These are phyloP conservation scores for Aspergillus awamori DNA, from an alignment of 2,329 filamentous ascomycete genomes.

Conservation along the genomic window DNA sequence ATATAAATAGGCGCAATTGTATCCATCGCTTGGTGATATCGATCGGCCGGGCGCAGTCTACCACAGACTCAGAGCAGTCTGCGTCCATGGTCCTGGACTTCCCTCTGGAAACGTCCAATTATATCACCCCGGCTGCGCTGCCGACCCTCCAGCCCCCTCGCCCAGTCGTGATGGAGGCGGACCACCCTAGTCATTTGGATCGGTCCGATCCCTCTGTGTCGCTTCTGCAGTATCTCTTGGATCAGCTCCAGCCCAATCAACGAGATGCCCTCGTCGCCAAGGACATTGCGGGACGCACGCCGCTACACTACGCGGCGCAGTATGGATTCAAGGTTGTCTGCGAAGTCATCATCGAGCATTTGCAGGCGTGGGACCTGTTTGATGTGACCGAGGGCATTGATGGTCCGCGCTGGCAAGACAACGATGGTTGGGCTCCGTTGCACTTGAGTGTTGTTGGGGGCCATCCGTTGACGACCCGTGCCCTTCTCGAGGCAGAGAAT, in stretches of 20 bases:
- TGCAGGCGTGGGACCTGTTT: slow-evolving; percentile 88
- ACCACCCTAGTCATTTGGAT: slow-evolving; percentile 60
- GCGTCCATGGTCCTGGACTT: slow-evolving; percentile 55
- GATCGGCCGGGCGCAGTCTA: slow-evolving; percentile 74
- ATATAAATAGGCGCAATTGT: slow-evolving; percentile 92
- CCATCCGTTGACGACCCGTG: slow-evolving; percentile 81
- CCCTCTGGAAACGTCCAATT: slow-evolving; percentile 64
- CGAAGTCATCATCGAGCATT: slow-evolving; percentile 80
- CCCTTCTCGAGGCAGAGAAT: slow-evolving; percentile 77
- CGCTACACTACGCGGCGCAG: slow-evolving; percentile 91
- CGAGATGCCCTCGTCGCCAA: slow-evolving; percentile 66
- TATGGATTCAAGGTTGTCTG: slow-evolving; percentile 93
- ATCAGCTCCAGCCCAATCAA: slow-evolving; percentile 69
- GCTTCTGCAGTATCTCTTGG: slow-evolving; percentile 65
- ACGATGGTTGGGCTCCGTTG: slow-evolving; percentile 85
- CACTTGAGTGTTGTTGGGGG: slow-evolving; percentile 92
- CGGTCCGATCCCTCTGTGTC: slow-evolving; percentile 76
- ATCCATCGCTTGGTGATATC: slow-evolving; percentile 90
- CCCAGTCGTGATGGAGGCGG: slow-evolving; percentile 67
- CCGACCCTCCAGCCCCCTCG: slow-evolving; percentile 64
- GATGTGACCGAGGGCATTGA: slow-evolving; percentile 85
- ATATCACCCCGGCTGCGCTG: slow-evolving; percentile 76
- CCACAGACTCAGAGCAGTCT: slow-evolving; percentile 56
- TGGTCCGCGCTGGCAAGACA: slow-evolving; percentile 84
- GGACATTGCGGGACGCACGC: slow-evolving; percentile 80